Conservation (phyloP, 306 rosid species). For the Datisca glomerata region DNA sequence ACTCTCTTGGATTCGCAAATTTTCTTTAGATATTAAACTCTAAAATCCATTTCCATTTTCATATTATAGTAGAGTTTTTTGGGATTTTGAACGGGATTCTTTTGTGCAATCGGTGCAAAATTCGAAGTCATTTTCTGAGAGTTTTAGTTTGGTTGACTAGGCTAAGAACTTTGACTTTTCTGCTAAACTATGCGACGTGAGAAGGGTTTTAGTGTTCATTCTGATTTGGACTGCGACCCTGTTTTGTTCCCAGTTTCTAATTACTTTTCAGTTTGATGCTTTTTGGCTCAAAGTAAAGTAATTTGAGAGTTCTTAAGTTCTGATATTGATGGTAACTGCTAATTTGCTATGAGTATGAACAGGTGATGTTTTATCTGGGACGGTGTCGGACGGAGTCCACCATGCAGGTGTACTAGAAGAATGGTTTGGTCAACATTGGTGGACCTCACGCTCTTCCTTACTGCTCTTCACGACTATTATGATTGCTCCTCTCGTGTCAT, state of each 20-base stretch:
- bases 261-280: background rate
- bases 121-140: background rate
- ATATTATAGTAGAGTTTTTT: too few species aligned
- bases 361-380: conserved; percentile 64
- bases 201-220: background rate
- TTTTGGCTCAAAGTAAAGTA: background rate
- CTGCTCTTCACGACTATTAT: conserved; percentile 34
- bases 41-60: too few species aligned
- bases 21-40: too few species aligned
- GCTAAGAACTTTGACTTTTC: background rate
- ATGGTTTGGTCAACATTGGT: conserved; percentile 59
- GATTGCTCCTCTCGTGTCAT: conserved; percentile 38
- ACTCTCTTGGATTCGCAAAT: background rate
- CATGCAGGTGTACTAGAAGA: conserved; percentile 53
- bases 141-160: background rate
- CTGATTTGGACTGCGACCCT: too few species aligned
- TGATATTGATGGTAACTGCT: too few species aligned
- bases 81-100: too few species aligned
- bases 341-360: background rate
- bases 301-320: background rate
- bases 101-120: background rate
- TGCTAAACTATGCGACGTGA: background rate
- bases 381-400: conserved; percentile 34
- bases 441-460: conserved; percentile 42
- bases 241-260: background rate